Evolutionary conservation across 75 land plant genomes (phyloP), one percentile per base, ranked within the genome.

Genomic region (Chamaecyparis obtusa): DNA sequence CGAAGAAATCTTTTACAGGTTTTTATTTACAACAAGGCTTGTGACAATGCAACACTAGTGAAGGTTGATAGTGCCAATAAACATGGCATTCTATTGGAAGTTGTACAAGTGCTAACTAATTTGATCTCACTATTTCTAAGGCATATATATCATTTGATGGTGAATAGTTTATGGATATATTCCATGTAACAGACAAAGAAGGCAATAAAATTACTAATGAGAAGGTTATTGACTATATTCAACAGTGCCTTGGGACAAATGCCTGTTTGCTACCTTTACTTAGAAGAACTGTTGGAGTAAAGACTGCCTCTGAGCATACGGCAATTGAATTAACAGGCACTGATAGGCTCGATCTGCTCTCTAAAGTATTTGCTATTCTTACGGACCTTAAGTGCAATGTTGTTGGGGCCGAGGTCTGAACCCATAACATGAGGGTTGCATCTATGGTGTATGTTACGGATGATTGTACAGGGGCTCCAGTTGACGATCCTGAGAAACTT

Each of bases 91-190:
- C 88, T 97, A 82, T 83, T 97, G 33, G 96, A 96, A 84, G 95
- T 97, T 24, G 98, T 97, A 77, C 97, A 97, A 87, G 96, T 94
- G 79, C 90, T 97, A 57, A 97, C 89, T 78, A 96, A 97, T 91
- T 89, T 97, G 87, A 97, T 85, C 92, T 96, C 21, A 91, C 92
- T n/a, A 95, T 97, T 44, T 89, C 87, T 21, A 91, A 95, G 85
- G 99, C 99, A 84, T 96, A 96, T 86, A 96, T 97, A 67, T 96
- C 98, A 72, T 97, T 98, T 27, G 98, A 97, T 89, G 99, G 99
- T 48, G 97, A 95, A 44, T 97, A 98, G 99, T 97, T 97, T 83
- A 97, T 97, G 99, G 99, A 97, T 88, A 96, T 97, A 24, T 97
- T 97, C 86, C 91, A 97, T 95, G 98, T 97, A 9, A 93, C 91